Conservation (phyloP, 83 land plant genomes). For the Picea abies region DNA sequence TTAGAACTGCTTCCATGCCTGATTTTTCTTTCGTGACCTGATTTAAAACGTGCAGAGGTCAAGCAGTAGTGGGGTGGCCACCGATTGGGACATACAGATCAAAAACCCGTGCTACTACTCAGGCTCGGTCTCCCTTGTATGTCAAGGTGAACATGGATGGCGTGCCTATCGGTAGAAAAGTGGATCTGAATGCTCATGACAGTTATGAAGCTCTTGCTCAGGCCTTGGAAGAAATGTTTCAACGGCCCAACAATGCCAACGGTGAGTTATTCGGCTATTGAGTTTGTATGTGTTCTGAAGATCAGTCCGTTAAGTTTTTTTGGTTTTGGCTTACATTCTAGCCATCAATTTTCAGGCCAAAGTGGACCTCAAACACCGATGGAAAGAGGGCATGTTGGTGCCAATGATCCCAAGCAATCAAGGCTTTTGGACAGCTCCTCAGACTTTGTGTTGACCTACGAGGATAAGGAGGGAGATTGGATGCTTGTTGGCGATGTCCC, state of each 20-base stretch:
- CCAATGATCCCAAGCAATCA: too few relatives aligned
- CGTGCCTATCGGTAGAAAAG: conserved; percentile 54
- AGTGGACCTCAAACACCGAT: too few relatives aligned
- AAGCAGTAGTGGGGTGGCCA: conserved; percentile 13
- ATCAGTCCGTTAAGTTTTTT: background rate
- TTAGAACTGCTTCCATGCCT: too few relatives aligned
- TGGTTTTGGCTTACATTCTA: background rate
- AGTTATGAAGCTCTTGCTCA: conserved; percentile 20
- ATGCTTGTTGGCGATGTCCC: too few relatives aligned
- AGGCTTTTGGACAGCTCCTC: too few relatives aligned
- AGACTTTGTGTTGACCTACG: too few relatives aligned
- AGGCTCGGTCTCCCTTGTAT: background rate
- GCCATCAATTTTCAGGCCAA: too few relatives aligned
- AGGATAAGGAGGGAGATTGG: too few relatives aligned
- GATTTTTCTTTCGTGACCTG: background rate
- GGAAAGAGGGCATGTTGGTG: too few relatives aligned
- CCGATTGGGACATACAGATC: conserved; percentile 2
- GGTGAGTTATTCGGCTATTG: background rate
- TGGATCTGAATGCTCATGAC: conserved; percentile 50
- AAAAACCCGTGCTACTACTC: background rate
- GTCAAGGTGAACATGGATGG: conserved; percentile 70
- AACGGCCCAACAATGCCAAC: conserved; percentile 3
- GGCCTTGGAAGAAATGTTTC: conserved; percentile 24
- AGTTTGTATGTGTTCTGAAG: background rate
- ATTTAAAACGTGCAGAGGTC: background rate